Evolutionary conservation across 768 basidiomycete species (phyloP), one percentile per base, ranked within the genome.

Genomic region (Phylloporus rhodoxanthus): DNA sequence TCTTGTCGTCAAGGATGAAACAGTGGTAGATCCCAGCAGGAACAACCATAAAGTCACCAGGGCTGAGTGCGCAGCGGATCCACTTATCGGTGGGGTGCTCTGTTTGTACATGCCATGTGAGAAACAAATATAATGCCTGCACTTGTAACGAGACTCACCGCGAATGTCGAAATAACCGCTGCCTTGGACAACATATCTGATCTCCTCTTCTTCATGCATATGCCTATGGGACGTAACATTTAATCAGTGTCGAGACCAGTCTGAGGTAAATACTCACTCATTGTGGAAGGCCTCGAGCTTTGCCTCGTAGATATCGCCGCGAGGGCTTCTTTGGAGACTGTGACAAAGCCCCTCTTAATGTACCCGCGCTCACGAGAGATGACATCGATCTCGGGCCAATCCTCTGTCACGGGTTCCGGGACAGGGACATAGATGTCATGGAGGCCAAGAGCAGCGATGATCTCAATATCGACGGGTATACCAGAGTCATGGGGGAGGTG

Each of bases 201-300:
- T 94, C 70, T 95, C 91, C 63, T 95, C 91, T 59, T 95, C 92
- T 67, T 95, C 91, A 58, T 94, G 92, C 73, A 95, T 77, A 60
- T 94, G 91, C 61, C 87, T 88, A 57, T 13, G 5, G 9, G 21
- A 32, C 44, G 26, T 17, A 19, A 33, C 6, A 13, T 36, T 23
- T 33, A 32, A 21, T 54, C 36, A 47, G 45, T 49, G 52, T 32
- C 34, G 25, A 9, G 33, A 6, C 15, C 4, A 15, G 32, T 20
- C 13, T 10, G 25, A 19, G 8, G 9, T 20, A 19, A 9, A 25
- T 5, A 64, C 82, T 51, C 60, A 88, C 87, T 91, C 89, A 51
- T 84, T 74, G 60, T 87, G 92, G 71, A 93, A 91, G 1, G 67
- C 74, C 64, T 86, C 84, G 65, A 93, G 78, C 69, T 87, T 92